Base-by-base conservation (phyloP, 2,329 filamentous ascomycete genomes). In the Ophiostoma fasciatum region DNA sequence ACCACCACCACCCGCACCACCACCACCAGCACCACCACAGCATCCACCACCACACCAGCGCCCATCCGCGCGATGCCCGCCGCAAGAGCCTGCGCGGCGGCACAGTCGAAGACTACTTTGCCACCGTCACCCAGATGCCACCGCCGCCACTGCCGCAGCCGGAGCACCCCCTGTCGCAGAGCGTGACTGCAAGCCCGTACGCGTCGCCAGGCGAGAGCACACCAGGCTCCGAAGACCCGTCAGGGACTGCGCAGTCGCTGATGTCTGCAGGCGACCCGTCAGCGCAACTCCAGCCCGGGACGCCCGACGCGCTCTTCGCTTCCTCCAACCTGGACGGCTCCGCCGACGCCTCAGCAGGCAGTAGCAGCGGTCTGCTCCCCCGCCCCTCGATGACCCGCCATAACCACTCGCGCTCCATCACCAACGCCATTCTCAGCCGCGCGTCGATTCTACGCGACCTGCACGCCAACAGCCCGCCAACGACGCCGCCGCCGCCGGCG, bases 141-240 rank as follows among this genome's bases (percentile, higher is more conserved):
- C 15, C 7, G 13, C 31, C 8, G 11, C 11, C n/a, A 7, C 31
- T 3, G 5, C 20, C 13, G 20, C 12, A 25, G 10, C 26, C 28
- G 33, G 78, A 83, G 36, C 82, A 88, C 52, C 81, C 82, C 15
- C 58, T 88, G 28, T 74, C 81, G 14, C 78, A 82, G 46, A 87
- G 80, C 51, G 68, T 82, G 33, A 75, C 72, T 25, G 79, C 71
- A 14, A 82, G 75, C 49, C 81, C 80, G 1, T 71, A 77, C 32
- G 55, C 61, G 12, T 57, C 57, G 44, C 49, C 55, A 13, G 48
- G 46, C 28, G 47, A 51, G 30, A 50, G 31, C 27, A 35, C 42
- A 33, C 38, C 31, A 38, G 42, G 56, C 41, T 46, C 54, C 26
- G 41, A 42, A n/a, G n/a, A n/a, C n/a, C n/a, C n/a, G n/a, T n/a